Evolutionary conservation across 495 filamentous ascomycete genomes (phyloP), one percentile per base, ranked within the genome.

Genomic region (Baudoinia panamericana): DNA sequence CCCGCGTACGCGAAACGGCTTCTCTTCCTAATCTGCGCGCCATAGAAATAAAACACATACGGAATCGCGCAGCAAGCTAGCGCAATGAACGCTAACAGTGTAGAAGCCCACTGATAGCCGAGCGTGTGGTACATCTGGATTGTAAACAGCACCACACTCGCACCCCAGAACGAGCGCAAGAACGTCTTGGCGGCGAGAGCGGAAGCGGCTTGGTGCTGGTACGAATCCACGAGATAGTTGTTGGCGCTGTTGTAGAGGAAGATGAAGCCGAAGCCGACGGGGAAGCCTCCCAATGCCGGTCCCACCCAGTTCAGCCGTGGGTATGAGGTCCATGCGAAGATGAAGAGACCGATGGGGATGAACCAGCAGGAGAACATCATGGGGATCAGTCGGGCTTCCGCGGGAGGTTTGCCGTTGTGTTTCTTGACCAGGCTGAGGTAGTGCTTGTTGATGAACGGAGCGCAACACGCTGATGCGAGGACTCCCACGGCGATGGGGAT

Each of bases 311-410:
- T 65, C 4, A 81, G 61, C n/a, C 46, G 56, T 12, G 39, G 39
- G 26, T 44, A 39, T 1, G 78, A 71, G 1, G 75, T 71, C 74
- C 76, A 84, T n/a, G 71, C 81, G 58, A 88, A 88, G 56, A 87
- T 82, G 60, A 88, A 84, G 29, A 82, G 58, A n/a, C 63, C 65
- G 21, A 75, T 56, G 5, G 39, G 67, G 50, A 87, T 73, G 47
- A 72, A 68, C 80, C 81, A 87, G 68, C 82, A 88, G 20, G 73
- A 75, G 29, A 80, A 71, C 83, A 92, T 88, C 82, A 88, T 87
- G 10, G 82, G 82, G 38, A 85, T 79, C 7, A 92, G 65, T 30
- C 84, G 73, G 8, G 69, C 60, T 54, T 92, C 84, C 33, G 58
- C 61, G 17, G 58, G 49, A 4, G 45, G 45, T 27, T 41, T 36